These are phyloP conservation scores for Fraxinus dipetala DNA, from an alignment of 305 asterid genomes.

Conservation along the genomic window DNA sequence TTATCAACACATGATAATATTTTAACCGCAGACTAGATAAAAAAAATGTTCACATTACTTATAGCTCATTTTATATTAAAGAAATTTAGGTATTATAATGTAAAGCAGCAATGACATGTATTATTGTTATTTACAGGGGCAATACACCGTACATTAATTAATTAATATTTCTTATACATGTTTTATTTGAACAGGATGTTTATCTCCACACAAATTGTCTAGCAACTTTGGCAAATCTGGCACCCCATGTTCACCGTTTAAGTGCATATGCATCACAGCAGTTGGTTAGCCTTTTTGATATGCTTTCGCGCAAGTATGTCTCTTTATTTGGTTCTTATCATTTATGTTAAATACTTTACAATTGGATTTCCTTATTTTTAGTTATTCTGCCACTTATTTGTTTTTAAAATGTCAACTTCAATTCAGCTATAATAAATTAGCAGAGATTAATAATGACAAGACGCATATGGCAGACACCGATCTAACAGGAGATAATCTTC, in stretches of 20 bases:
- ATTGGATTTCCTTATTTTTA: slow-evolving; percentile 8
- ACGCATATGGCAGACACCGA: slow-evolving; percentile 55
- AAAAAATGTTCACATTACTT: neutral
- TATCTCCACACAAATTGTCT: slow-evolving; percentile 96
- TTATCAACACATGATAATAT: neutral
- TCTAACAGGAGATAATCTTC: slow-evolving; percentile 61
- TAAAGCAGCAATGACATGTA: neutral
- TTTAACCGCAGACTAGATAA: neutral
- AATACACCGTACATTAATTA: slow-evolving; percentile 1
- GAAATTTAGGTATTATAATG: neutral
- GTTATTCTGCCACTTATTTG: neutral
- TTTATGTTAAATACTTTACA: slow-evolving; percentile 3
- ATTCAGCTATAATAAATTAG: slow-evolving; percentile 83
- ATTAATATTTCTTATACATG: slow-evolving; percentile 22
- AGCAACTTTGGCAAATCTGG: slow-evolving; percentile 95
- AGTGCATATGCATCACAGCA: slow-evolving; percentile 94
- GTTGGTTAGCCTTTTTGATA: slow-evolving; percentile 91
- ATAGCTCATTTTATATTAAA: neutral
- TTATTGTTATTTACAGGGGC: neutral
- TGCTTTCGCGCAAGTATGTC: slow-evolving; percentile 97
- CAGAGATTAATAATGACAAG: slow-evolving; percentile 74
- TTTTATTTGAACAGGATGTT: slow-evolving; percentile 65
- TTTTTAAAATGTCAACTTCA: slow-evolving; percentile 15
- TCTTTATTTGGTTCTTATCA: neutral
- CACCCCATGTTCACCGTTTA: slow-evolving; percentile 86